A percentile compares a stretch with the other conserved stretches of the same genome.
Conservation (phyloP, 1,284 basidiomycete species). For the Ustilago curta region DNA sequence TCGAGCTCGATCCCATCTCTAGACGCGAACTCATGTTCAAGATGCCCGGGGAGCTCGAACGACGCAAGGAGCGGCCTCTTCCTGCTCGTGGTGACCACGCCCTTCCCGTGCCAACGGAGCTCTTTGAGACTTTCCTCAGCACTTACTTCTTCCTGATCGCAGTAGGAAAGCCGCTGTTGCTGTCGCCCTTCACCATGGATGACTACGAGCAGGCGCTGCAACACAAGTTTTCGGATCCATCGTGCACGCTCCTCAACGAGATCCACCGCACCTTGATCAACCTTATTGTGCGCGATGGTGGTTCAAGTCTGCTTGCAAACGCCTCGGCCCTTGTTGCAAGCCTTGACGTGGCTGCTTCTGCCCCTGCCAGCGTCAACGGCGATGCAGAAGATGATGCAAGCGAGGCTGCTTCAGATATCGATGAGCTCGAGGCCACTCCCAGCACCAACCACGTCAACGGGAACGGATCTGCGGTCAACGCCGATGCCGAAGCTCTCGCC, state of each 20-base stretch:
- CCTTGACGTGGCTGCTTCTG: constrained; percentile 21
- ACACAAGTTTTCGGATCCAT: constrained; percentile 78
- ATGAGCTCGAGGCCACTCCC: constrained; percentile 39
- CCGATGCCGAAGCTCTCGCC: constrained; percentile 44
- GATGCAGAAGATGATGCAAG: constrained; percentile 39
- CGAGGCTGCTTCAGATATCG: constrained; percentile 42
- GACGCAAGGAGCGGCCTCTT: constrained; percentile 74
- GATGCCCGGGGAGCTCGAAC: constrained; percentile 52
- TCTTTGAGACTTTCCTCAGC: constrained; percentile 87
- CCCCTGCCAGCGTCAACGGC: constrained; percentile 68
- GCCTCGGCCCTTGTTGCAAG: constrained; percentile 22
- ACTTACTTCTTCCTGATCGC: constrained; percentile 92
- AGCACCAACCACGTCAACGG: constrained; percentile 23
- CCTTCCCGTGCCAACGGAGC: constrained; percentile 77
- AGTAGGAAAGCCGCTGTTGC: constrained; percentile 85
- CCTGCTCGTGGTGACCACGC: constrained; percentile 79
- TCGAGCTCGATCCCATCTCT: constrained; percentile 68
- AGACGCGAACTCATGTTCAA: constrained; percentile 62
- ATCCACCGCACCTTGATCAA: constrained; percentile 90
- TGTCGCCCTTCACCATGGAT: constrained; percentile 92
- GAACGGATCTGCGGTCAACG: constrained; percentile 14
- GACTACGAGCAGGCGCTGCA: constrained; percentile 89
- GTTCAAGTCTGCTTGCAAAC: constrained; percentile 59
- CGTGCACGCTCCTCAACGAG: constrained; percentile 84
- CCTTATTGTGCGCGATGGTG: constrained; percentile 80